phyloP scores from a whole-genome alignment of 176 grass and related monocot genomes.

The Raddia distichophylla region DNA sequence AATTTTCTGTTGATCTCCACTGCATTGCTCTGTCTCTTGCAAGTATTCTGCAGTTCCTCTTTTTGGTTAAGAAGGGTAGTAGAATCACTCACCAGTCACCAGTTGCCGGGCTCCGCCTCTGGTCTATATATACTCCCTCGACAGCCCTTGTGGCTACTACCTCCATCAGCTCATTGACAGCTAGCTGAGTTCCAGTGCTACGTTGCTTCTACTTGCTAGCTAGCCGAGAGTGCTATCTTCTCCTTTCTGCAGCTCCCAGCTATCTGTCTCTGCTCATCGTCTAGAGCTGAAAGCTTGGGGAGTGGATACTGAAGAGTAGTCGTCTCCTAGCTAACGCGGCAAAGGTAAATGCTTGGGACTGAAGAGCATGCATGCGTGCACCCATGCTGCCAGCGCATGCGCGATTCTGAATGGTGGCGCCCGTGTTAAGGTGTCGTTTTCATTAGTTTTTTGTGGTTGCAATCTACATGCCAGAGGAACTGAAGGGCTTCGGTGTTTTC shows the following conservation, averaged over 20 bases:
- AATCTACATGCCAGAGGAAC: not conserved
- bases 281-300: not conserved
- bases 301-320: not conserved
- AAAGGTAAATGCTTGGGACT: conserved; percentile 6
- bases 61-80: no score
- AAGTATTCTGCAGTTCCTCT: no score
- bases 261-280: not conserved
- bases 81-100: no score
- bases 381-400: not conserved
- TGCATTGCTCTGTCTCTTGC: no score
- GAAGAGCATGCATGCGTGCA: not conserved
- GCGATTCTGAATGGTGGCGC: not conserved
- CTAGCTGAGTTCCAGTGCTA: not conserved
- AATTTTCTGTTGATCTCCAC: conserved; percentile 10
- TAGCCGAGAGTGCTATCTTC: not conserved
- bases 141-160: conserved; percentile 5
- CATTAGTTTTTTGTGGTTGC: not conserved
- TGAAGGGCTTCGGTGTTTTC: not conserved
- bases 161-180: conserved; percentile 4
- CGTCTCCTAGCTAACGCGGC: no score
- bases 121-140: conserved; percentile 38
- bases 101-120: not conserved
- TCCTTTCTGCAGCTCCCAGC: not conserved
- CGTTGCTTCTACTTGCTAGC: not conserved
- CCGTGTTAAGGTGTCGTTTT: not conserved